Base-by-base conservation (phyloP, 2,329 filamentous ascomycete species). In the Tolypocladium paradoxum region DNA sequence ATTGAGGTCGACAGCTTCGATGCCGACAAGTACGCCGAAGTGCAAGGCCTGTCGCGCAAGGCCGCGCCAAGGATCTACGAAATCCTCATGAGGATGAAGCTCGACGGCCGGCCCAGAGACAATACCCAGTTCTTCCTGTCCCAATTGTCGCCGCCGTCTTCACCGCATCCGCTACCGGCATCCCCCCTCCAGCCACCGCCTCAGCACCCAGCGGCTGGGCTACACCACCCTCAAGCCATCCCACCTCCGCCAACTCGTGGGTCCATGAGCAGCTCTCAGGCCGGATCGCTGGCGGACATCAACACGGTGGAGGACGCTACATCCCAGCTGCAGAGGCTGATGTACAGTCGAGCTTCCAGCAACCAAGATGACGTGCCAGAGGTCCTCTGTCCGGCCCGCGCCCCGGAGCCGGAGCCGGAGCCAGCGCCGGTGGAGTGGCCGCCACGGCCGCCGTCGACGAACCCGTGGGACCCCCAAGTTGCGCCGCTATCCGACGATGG, bases 71-170 rank as follows among this genome's bases (percentile, higher is more conserved):
- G 68, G 50, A 73, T 80, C 14, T 66, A 72, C 48, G 74, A 80
- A 50, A 73, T 78, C 34, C 64, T 82, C 18, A 75, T 75, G 64
- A 71, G 76, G 49, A 76, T 82, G 73, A 81, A 75, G 60, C 70
- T 82, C 14, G 71, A 74, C 47, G 61, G 62, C n/a, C 61, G 60
- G 4, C 29, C 54, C 6, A 61, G 62, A 46, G 61, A 66, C 54
- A 58, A 61, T 35, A 50, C 56, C 22, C 62, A 63, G 22, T 62
- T 61, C 43, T 61, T 64, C 55, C 57, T 65, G 57, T 57, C 55
- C 7, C 57, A 60, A 29, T 46, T 58, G 31, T 68, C 67, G 18
- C 63, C 65, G 33, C 65, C 63, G 4, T 59, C 56, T 14, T 60
- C 61, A 11, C 61, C 60, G 7, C 56, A 57, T 16, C 54, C 55